Conservation (phyloP, 345 rosid genomes). For the Salix viminalis region DNA sequence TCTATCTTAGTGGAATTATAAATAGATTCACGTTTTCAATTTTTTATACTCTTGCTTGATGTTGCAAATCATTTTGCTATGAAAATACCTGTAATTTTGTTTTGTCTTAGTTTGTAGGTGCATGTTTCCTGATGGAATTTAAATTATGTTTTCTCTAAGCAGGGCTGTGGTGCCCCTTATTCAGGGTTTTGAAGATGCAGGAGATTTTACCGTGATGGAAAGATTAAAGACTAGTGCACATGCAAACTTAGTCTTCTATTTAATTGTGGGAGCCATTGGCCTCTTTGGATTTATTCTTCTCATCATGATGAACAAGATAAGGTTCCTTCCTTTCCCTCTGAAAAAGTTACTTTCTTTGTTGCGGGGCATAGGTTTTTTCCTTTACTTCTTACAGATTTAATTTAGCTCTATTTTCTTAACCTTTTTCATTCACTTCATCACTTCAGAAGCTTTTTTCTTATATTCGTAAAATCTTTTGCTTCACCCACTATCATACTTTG, state of each 20-base stretch:
- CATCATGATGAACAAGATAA: slow-evolving; percentile 54
- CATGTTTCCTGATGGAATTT: slow-evolving; percentile 39
- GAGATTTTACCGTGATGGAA: slow-evolving; percentile 86
- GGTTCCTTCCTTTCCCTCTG: slow-evolving; percentile 34
- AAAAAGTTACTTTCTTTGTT: neutral
- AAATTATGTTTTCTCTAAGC: slow-evolving; percentile 58
- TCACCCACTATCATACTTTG: neutral
- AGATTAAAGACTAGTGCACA: slow-evolving; percentile 87
- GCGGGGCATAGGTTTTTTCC: neutral
- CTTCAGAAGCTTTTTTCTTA: neutral
- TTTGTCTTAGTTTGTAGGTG: slow-evolving; percentile 23
- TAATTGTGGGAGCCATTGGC: slow-evolving; percentile 80
- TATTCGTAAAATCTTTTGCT: neutral
- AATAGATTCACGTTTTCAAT: neutral
- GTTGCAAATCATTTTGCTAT: neutral
- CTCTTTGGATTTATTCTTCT: slow-evolving; percentile 90
- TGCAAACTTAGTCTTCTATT: slow-evolving; percentile 86
- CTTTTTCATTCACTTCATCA: neutral
- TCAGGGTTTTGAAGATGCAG: slow-evolving; percentile 99
- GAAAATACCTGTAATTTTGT: slow-evolving; percentile 9
- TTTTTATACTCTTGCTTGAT: neutral
- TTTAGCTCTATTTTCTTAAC: slow-evolving; percentile 3
- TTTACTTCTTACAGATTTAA: neutral
- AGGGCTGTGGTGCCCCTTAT: slow-evolving; percentile 99
- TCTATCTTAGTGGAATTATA: neutral